Percentiles rank a stretch among this genome's conserved stretches.
Conservation (phyloP, 768 basidiomycete genomes). For the Tephrocybe sp. region DNA sequence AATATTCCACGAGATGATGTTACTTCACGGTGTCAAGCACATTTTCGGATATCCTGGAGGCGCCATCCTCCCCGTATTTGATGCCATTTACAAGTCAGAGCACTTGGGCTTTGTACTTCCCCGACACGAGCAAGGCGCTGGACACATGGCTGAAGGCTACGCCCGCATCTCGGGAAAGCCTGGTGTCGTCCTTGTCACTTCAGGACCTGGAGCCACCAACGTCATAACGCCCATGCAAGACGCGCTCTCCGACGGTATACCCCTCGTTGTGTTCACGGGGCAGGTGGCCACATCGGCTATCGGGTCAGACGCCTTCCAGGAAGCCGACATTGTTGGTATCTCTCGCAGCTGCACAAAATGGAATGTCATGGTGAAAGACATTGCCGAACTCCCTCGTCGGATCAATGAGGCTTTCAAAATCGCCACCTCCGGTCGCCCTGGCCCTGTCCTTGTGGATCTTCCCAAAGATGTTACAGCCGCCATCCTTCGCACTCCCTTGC, state of each 20-base stretch:
- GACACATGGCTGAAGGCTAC: slow-evolving; percentile 99
- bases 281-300: slow-evolving; percentile 99
- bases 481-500: slow-evolving; percentile 81
- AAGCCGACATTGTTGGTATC: slow-evolving; percentile 96
- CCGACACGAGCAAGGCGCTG: slow-evolving; percentile 96
- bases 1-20: slow-evolving; percentile 99
- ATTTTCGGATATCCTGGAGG: slow-evolving; percentile 98
- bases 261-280: slow-evolving; percentile 92
- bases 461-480: slow-evolving; percentile 98
- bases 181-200: slow-evolving; percentile 96
- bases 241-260: slow-evolving; percentile 90
- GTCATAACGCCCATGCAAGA: slow-evolving; percentile 98
- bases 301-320: slow-evolving; percentile 98
- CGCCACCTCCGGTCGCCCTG: slow-evolving; percentile 94
- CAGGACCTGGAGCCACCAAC: slow-evolving; percentile 97
- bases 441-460: slow-evolving; percentile 96
- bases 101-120: slow-evolving; percentile 96
- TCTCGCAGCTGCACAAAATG: slow-evolving; percentile 97
- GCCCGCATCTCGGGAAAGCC: slow-evolving; percentile 97
- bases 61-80: slow-evolving; percentile 98
- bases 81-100: slow-evolving; percentile 95
- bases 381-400: slow-evolving; percentile 88
- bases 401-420: slow-evolving; percentile 99
- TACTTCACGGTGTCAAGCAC: slow-evolving; percentile 92
- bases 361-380: slow-evolving; percentile 99